phyloP scores from a whole-genome alignment of 495 filamentous ascomycete species.

The Penicillium malachiteum region DNA sequence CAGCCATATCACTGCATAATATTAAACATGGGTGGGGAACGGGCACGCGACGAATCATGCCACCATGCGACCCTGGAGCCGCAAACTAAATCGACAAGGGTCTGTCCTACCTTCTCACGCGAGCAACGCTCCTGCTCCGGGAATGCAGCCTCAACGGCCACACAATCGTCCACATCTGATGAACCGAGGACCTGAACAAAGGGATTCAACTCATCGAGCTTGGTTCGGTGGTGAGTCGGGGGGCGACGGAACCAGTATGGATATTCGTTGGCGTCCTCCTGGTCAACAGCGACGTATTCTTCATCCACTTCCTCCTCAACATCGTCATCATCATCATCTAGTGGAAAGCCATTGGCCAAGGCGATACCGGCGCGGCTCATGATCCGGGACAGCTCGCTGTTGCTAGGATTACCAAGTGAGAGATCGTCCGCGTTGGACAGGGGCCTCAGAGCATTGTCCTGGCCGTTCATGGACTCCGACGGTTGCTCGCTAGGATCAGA shows the following conservation, averaged over 20 bases:
- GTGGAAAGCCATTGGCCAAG: slow-evolving; percentile 36
- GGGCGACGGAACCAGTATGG: slow-evolving; percentile 47
- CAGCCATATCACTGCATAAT: neutral
- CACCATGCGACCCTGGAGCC: neutral
- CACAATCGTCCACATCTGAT: slow-evolving; percentile 73
- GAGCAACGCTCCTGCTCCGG: slow-evolving; percentile 68
- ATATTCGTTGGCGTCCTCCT: slow-evolving; percentile 40
- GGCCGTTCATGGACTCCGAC: slow-evolving; percentile 29
- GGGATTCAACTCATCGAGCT: slow-evolving; percentile 58
- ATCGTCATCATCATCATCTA: slow-evolving; percentile 38
- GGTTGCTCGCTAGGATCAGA: slow-evolving; percentile 30
- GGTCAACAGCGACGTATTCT: slow-evolving; percentile 44
- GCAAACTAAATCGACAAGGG: neutral
- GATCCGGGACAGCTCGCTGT: slow-evolving; percentile 34
- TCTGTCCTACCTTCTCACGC: slow-evolving; percentile 70
- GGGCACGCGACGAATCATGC: neutral
- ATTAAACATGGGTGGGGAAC: too few relatives aligned
- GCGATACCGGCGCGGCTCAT: slow-evolving; percentile 32
- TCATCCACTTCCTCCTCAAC: slow-evolving; percentile 40
- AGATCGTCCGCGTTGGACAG: slow-evolving; percentile 35
- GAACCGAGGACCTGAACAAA: slow-evolving; percentile 69
- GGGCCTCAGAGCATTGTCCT: slow-evolving; percentile 32
- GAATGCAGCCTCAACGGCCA: slow-evolving; percentile 76
- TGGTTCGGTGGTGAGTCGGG: slow-evolving; percentile 39
- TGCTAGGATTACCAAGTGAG: slow-evolving; percentile 29